A percentile compares a stretch with the other conserved stretches of the same genome.
These are phyloP conservation scores for Deinandra increscens DNA, from an alignment of 129 eudicot species.

Conservation along the genomic window DNA sequence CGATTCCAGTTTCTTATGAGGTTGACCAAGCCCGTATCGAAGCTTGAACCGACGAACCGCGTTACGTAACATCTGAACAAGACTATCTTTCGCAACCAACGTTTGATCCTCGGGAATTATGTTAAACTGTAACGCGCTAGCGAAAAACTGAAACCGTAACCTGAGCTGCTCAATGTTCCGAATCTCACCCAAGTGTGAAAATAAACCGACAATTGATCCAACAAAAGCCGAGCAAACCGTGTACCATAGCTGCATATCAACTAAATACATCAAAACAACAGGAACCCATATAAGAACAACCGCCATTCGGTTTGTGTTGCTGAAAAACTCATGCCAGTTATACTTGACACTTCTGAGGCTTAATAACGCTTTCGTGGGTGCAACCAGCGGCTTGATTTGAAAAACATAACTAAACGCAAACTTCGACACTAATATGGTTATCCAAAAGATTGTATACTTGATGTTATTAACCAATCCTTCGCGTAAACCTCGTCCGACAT, in stretches of 20 bases:
- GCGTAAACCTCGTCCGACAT: conserved; percentile 79
- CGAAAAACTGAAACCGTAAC: conserved; percentile 84
- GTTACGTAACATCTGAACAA: conserved; percentile 61
- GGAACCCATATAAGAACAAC: conserved; percentile 71
- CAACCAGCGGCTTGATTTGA: conserved; percentile 79
- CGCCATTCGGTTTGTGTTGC: conserved; percentile 58
- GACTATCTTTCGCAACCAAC: conserved; percentile 38
- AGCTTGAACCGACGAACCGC: conserved; percentile 69
- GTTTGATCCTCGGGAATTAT: conserved; percentile 73
- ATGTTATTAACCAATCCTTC: conserved; percentile 82
- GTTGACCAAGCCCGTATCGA: conserved; percentile 85
- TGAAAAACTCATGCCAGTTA: conserved; percentile 81
- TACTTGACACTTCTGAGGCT: conserved; percentile 27
- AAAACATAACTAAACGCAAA: conserved; percentile 70
- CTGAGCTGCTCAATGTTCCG: conserved; percentile 76
- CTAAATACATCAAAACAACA: conserved; percentile 63
- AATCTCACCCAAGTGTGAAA: conserved; percentile 91
- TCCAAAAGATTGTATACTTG: conserved; percentile 80
- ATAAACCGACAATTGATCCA: conserved; percentile 64
- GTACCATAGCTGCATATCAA: conserved; percentile 88
- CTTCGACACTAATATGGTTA: conserved; percentile 63
- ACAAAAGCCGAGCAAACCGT: conserved; percentile 61
- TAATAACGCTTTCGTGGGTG: conserved; percentile 66
- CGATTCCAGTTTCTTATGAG: conserved; percentile 68
- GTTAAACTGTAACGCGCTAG: conserved; percentile 87